Percentiles rank a stretch among this genome's conserved stretches.
These are phyloP conservation scores for Aureobasidium sp. DNA, from an alignment of 2,329 filamentous ascomycete genomes.

Conservation along the genomic window DNA sequence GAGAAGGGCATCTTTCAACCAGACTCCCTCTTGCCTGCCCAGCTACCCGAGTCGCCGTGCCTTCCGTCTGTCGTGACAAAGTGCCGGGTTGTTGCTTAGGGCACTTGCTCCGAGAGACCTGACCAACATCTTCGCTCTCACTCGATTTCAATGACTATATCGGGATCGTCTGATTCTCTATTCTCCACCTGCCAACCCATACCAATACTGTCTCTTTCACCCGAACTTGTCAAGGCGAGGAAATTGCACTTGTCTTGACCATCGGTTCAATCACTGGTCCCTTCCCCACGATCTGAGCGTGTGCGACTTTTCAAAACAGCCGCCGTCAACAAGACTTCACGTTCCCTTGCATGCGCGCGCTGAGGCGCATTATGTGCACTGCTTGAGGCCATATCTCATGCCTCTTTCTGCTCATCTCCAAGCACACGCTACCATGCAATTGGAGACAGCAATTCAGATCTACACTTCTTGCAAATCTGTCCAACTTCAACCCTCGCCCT, in stretches of 20 bases:
- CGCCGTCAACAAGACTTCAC: conserved; percentile 2
- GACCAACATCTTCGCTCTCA: neutral
- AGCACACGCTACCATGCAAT: neutral
- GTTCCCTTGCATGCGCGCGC: conserved; percentile 8
- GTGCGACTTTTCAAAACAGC: conserved; percentile 9
- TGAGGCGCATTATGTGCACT: neutral
- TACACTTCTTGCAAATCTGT: neutral
- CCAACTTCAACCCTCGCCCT: neutral
- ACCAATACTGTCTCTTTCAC: neutral
- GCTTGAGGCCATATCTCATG: neutral
- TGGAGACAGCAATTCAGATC: neutral
- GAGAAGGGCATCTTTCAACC: neutral
- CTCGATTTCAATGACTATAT: neutral
- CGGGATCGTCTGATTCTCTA: neutral
- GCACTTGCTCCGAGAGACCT: neutral
- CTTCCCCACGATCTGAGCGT: conserved; percentile 5
- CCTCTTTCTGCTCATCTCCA: neutral
- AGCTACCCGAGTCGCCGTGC: neutral
- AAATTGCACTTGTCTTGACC: neutral
- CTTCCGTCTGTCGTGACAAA: neutral
- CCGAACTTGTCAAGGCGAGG: neutral
- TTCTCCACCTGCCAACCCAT: no score
- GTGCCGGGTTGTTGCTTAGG: neutral
- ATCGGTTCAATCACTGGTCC: neutral
- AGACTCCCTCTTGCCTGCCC: no score